Conservation (phyloP, 2,329 filamentous ascomycete genomes). For the Diaporthe batatas region DNA sequence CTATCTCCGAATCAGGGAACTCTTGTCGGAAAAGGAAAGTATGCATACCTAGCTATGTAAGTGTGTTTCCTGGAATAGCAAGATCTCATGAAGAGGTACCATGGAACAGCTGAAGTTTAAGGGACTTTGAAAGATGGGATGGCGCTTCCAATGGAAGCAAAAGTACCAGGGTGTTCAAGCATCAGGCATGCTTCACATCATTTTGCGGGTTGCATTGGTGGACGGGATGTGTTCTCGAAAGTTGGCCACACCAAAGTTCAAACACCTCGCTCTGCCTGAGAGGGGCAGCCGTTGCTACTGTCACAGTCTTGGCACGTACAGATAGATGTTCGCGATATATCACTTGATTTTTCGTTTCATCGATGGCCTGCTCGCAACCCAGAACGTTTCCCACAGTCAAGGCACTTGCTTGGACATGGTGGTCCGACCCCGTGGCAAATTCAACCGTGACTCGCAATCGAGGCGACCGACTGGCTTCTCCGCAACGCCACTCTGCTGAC, state of each 20-base stretch:
- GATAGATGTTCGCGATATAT: conserved; percentile 15
- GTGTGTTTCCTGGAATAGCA: conserved; percentile 14
- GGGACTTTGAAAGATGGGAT: conserved; percentile 15
- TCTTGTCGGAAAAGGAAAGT: background rate
- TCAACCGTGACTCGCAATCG: conserved; percentile 13
- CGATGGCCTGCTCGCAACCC: conserved; percentile 6
- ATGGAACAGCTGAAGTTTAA: conserved; percentile 16
- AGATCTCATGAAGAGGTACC: background rate
- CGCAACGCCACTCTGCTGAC: conserved; percentile 33
- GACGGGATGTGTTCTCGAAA: conserved; percentile 28
- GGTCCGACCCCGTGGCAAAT: background rate
- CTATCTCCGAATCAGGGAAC: background rate
- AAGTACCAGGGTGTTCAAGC: conserved; percentile 14
- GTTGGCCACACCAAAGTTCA: conserved; percentile 3
- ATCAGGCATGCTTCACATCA: conserved; percentile 29
- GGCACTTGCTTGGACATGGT: background rate
- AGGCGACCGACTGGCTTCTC: conserved; percentile 23
- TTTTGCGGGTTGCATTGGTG: conserved; percentile 3
- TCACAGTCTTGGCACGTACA: conserved; percentile 23
- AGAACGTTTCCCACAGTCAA: conserved; percentile 17
- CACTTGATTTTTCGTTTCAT: conserved; percentile 20
- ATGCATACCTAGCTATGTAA: background rate
- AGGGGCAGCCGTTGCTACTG: conserved; percentile 24
- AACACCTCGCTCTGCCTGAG: conserved; percentile 2
- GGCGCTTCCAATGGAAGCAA: conserved; percentile 9